A percentile compares a stretch with the other conserved stretches of the same genome.
Conservation (phyloP, 176 grass and related monocot genomes). For the Bromus sterilis region DNA sequence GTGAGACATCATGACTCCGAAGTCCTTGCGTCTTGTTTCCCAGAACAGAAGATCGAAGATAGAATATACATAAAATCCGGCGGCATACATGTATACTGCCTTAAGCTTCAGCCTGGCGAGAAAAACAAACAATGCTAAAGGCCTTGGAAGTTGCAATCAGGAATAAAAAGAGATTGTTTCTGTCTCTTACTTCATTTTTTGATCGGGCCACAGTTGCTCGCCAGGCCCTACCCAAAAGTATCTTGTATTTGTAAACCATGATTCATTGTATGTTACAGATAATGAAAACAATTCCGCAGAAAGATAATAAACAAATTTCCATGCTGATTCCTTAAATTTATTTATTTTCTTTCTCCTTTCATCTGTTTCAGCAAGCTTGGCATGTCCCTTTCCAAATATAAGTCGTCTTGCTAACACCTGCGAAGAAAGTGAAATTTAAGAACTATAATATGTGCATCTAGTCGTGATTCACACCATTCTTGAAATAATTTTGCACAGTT, state of each 20-base stretch:
- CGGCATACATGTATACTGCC: slow-evolving; percentile 76
- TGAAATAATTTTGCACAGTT: background rate
- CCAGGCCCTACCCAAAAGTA: slow-evolving; percentile 82
- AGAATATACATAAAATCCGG: slow-evolving; percentile 90
- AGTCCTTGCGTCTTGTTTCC: slow-evolving; percentile 77
- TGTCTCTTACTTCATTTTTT: slow-evolving; percentile 63
- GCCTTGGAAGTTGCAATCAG: background rate
- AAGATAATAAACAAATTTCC: slow-evolving; percentile 90
- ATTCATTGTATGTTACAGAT: slow-evolving; percentile 71
- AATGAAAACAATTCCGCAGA: slow-evolving; percentile 61
- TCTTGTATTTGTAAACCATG: slow-evolving; percentile 67
- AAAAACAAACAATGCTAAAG: background rate
- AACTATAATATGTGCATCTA: background rate
- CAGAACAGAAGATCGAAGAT: slow-evolving; percentile 87
- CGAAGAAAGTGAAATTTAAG: background rate
- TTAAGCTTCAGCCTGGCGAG: slow-evolving; percentile 75
- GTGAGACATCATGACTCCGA: slow-evolving; percentile 76
- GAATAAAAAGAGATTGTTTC: background rate
- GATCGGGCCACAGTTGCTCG: slow-evolving; percentile 80
- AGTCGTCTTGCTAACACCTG: slow-evolving; percentile 54
- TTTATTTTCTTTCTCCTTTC: slow-evolving; percentile 61
- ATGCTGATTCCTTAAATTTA: slow-evolving; percentile 92
- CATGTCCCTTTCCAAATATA: slow-evolving; percentile 43
- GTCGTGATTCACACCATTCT: background rate
- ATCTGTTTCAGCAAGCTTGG: slow-evolving; percentile 46